phyloP scores from a whole-genome alignment of 2,329 filamentous ascomycete species.

The Aspergillus sp. region DNA sequence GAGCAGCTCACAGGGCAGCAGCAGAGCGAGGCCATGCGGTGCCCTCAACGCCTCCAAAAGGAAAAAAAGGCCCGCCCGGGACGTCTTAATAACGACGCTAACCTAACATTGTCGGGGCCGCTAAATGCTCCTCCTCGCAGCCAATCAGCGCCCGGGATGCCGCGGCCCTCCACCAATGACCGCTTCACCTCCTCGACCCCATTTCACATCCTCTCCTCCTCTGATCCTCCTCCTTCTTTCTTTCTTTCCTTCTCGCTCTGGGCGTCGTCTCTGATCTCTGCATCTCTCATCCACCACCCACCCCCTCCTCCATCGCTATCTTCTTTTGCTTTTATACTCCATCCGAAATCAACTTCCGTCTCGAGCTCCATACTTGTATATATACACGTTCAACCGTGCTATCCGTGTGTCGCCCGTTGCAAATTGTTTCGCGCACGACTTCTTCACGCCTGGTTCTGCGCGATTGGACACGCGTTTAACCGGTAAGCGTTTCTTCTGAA shows the following conservation, averaged over 20 bases:
- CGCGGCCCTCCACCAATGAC: slow-evolving; percentile 28
- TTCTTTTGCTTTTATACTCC: no score
- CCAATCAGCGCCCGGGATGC: slow-evolving; percentile 27
- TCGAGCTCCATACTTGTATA: no score
- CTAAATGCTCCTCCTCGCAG: slow-evolving; percentile 29
- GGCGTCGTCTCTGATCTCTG: no score
- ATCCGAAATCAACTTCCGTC: no score
- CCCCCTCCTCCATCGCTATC: slow-evolving; percentile 3
- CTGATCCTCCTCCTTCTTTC: slow-evolving; percentile 10
- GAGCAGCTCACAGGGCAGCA: background rate
- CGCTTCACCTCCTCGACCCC: slow-evolving; percentile 9
- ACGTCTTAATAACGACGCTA: slow-evolving; percentile 3
- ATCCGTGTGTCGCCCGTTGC: no score
- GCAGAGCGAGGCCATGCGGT: background rate
- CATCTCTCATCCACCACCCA: slow-evolving; percentile 10
- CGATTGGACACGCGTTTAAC: slow-evolving; percentile 19
- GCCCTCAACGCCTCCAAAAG: slow-evolving; percentile 15
- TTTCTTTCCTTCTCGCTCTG: slow-evolving; percentile 5
- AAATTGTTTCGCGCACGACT: no score
- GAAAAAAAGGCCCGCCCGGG: slow-evolving; percentile 24
- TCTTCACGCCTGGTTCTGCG: slow-evolving; percentile 4
- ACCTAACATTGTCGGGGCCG: no score
- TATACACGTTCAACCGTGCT: no score
- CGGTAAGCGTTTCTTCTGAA: slow-evolving; percentile 8
- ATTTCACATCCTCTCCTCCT: slow-evolving; percentile 20